These are phyloP conservation scores for Acacia acuminata DNA, from an alignment of 306 rosid genomes.

Conservation along the genomic window DNA sequence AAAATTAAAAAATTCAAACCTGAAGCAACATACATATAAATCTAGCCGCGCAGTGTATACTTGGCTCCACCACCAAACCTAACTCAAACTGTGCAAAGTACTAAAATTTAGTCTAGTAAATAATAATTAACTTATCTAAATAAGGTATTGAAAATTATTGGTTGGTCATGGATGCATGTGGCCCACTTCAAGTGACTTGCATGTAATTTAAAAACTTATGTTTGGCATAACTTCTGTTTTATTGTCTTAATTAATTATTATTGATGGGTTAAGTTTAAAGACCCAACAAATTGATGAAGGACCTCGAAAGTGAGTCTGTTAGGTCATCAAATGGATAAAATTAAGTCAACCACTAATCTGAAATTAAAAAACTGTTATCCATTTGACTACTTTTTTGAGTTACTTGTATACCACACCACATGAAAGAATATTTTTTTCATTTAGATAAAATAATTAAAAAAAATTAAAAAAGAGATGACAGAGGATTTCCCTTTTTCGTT, in stretches of 20 bases:
- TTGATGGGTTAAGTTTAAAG: slow-evolving; percentile 1
- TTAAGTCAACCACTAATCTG: slow-evolving; percentile 14
- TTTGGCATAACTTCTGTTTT: background rate
- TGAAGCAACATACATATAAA: background rate
- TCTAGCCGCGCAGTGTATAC: background rate
- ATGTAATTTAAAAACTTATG: background rate
- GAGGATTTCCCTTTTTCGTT: background rate
- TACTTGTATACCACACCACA: slow-evolving; percentile 3
- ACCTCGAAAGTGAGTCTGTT: background rate
- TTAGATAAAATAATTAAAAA: background rate
- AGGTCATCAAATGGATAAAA: slow-evolving; percentile 12
- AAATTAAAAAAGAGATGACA: background rate
- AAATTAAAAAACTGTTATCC: background rate
- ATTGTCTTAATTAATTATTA: background rate
- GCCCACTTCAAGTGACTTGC: background rate
- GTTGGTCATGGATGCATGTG: background rate
- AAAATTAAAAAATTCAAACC: background rate
- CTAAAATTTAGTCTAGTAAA: background rate
- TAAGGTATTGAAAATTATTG: background rate
- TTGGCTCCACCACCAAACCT: background rate
- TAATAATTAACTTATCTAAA: background rate
- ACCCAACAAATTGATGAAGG: background rate
- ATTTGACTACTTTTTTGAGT: slow-evolving; percentile 14
- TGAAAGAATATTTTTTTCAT: background rate
- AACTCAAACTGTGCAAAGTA: background rate